Evolutionary conservation across 768 basidiomycete species (phyloP).

Genomic region (Sarcomyxa edulis): DNA sequence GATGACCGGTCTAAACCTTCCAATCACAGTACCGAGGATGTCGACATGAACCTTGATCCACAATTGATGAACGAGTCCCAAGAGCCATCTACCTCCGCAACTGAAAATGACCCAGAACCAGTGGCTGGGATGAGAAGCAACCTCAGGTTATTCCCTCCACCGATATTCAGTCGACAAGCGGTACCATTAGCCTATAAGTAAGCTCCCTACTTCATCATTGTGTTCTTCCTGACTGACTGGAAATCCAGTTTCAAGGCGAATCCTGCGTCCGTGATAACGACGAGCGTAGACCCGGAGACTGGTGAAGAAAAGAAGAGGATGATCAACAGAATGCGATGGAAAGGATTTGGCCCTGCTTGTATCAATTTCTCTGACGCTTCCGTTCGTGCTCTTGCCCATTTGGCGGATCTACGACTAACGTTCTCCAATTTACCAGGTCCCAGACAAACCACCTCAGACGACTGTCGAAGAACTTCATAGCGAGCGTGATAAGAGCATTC

Average conservation of each 20-base stretch:
- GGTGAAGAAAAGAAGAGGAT: constrained; percentile 78
- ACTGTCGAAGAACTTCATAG: constrained; percentile 54
- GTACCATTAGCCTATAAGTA: constrained; percentile 83
- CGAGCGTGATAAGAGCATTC: constrained; percentile 48
- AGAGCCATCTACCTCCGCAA: background rate
- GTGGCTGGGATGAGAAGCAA: constrained; percentile 37
- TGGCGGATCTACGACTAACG: background rate
- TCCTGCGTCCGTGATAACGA: constrained; percentile 65
- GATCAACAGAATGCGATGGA: constrained; percentile 87
- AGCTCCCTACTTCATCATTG: constrained; percentile 7
- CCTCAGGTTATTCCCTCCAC: constrained; percentile 80
- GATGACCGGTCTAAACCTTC: constrained; percentile 12
- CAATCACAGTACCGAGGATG: constrained; percentile 12
- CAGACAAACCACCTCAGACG: constrained; percentile 55
- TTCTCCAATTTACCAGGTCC: constrained; percentile 38
- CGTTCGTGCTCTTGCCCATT: constrained; percentile 24
- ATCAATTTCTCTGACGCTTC: constrained; percentile 60
- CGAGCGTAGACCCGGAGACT: constrained; percentile 63
- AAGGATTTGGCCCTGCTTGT: constrained; percentile 70
- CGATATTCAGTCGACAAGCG: constrained; percentile 78
- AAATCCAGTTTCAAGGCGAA: constrained; percentile 68
- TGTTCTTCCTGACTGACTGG: background rate
- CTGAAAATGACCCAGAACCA: background rate
- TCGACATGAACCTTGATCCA: constrained; percentile 50
- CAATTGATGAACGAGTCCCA: constrained; percentile 23